Conservation (phyloP, 2,329 filamentous ascomycete species). For the Eurotiales sp. region DNA sequence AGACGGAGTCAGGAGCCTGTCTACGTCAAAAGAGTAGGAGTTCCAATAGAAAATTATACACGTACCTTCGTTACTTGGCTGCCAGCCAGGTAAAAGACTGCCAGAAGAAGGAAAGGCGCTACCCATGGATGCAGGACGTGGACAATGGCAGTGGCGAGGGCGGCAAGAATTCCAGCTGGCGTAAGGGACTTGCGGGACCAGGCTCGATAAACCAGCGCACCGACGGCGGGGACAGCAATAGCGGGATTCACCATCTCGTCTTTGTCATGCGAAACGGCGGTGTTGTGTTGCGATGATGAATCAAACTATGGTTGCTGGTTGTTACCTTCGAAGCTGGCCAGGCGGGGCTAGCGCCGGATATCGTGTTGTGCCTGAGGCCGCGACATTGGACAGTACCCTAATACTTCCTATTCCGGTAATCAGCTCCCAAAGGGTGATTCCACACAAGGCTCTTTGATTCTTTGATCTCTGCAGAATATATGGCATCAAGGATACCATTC, state of each 20-base stretch:
- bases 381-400: no score
- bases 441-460: not conserved
- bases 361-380: not conserved
- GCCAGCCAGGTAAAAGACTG: slow-evolving; percentile 81
- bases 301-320: no score
- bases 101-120: slow-evolving; percentile 78
- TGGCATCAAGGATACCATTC: not conserved
- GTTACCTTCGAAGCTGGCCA: no score
- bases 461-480: not conserved
- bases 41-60: not conserved
- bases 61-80: slow-evolving; percentile 75
- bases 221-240: slow-evolving; percentile 45
- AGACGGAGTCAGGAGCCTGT: not conserved
- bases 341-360: not conserved
- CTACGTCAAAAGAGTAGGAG: not conserved
- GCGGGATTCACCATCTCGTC: slow-evolving; percentile 37
- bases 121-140: slow-evolving; percentile 94
- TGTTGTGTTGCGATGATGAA: not conserved
- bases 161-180: slow-evolving; percentile 66
- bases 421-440: not conserved
- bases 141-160: slow-evolving; percentile 67
- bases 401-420: slow-evolving; percentile 2
- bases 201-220: slow-evolving; percentile 63
- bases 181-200: slow-evolving; percentile 75
- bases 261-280: not conserved